A percentile compares a stretch with the other conserved stretches of the same genome.
Evolutionary conservation across 2,329 filamentous ascomycete species (phyloP).

Genomic region (Cladosporium sp.): DNA sequence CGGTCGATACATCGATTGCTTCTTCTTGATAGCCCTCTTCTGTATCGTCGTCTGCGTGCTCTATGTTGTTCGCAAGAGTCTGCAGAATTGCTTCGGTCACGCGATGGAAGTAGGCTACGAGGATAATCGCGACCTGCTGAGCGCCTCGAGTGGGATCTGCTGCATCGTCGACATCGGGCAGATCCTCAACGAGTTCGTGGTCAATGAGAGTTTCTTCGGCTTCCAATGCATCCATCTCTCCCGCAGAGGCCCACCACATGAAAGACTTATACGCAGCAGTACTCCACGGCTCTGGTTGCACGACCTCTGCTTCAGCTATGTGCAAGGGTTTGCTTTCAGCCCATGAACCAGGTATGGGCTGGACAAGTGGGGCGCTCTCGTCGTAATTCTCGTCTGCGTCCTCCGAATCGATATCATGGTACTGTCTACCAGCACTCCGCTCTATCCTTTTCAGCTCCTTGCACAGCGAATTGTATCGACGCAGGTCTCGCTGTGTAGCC

Average conservation of each 20-base stretch:
- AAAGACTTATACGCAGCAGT: slow-evolving; percentile 76
- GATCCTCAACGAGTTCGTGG: slow-evolving; percentile 39
- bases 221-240: slow-evolving; percentile 60
- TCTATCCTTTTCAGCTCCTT: slow-evolving; percentile 34
- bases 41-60: slow-evolving; percentile 36
- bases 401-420: slow-evolving; percentile 22
- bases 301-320: slow-evolving; percentile 32
- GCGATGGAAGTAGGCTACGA: slow-evolving; percentile 78
- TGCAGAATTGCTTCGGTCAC: slow-evolving; percentile 64
- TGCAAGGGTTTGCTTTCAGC: slow-evolving; percentile 16
- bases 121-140: slow-evolving; percentile 57
- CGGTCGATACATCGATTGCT: slow-evolving; percentile 51
- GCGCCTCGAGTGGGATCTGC: slow-evolving; percentile 12
- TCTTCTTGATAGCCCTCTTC: slow-evolving; percentile 39
- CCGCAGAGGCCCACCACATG: slow-evolving; percentile 87
- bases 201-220: slow-evolving; percentile 53
- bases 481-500: slow-evolving; percentile 85
- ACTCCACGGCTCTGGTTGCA: slow-evolving; percentile 60
- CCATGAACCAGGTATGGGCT: slow-evolving; percentile 15
- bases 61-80: slow-evolving; percentile 59
- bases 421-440: slow-evolving; percentile 21
- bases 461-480: slow-evolving; percentile 69
- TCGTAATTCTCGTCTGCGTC: slow-evolving; percentile 16
- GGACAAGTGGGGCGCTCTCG: slow-evolving; percentile 17
- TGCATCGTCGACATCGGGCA: slow-evolving; percentile 27